Evolutionary conservation across 31 red algal species (phyloP).

Genomic region (Porphyra umbilicalis): DNA sequence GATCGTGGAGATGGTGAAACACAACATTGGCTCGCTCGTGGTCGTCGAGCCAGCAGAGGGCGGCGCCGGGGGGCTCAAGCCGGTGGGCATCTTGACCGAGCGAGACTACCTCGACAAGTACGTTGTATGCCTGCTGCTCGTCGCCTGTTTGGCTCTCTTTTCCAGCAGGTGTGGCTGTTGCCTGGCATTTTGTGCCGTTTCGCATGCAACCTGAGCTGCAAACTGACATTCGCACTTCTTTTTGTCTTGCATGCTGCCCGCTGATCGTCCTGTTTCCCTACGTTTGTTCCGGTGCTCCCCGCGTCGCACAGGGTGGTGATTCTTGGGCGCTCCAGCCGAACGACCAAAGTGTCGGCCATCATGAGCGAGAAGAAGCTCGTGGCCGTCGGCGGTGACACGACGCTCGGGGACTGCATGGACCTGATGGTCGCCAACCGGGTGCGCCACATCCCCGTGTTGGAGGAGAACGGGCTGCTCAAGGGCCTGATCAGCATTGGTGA

Average conservation of each 20-base stretch:
- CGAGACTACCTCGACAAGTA: constrained; percentile 78
- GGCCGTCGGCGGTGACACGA: constrained; percentile 38
- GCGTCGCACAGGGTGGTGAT: too few species aligned
- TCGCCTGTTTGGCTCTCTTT: too few species aligned
- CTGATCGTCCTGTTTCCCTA: too few species aligned
- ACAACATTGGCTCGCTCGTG: constrained; percentile 83
- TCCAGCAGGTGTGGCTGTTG: too few species aligned
- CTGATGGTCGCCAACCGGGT: constrained; percentile 64
- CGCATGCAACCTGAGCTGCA: too few species aligned
- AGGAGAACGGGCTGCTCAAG: constrained; percentile 39
- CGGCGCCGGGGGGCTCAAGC: constrained; percentile 13
- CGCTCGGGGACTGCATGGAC: constrained; percentile 71
- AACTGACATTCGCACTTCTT: too few species aligned
- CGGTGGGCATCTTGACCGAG: constrained; percentile 77
- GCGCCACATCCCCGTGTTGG: constrained; percentile 76
- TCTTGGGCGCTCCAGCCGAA: constrained; percentile 36
- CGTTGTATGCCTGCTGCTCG: too few species aligned
- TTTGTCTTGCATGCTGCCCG: too few species aligned
- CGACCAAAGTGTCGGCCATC: constrained; percentile 59
- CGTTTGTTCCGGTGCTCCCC: too few species aligned
- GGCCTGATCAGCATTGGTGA: constrained; percentile 84
- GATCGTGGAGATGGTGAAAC: constrained; percentile 68
- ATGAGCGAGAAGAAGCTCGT: constrained; percentile 75
- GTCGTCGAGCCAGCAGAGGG: constrained; percentile 42
- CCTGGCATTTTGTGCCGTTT: too few species aligned